Conservation (phyloP, 306 rosid species). For the Cucurbita ficifolia region DNA sequence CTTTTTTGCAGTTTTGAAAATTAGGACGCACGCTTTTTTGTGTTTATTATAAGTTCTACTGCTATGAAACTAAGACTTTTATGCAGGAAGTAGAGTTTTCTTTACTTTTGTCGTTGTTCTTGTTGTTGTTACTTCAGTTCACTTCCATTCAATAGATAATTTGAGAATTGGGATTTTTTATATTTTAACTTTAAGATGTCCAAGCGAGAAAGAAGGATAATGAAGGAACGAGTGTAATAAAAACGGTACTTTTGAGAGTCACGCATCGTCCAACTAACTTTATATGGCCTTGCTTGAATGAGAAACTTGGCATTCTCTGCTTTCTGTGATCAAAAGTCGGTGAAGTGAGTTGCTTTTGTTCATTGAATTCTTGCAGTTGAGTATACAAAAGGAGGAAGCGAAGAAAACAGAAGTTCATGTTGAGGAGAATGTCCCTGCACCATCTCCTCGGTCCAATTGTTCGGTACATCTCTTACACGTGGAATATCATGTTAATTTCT, state of each 20-base stretch:
- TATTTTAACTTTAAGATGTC: not conserved
- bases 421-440: constrained; percentile 89
- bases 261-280: not conserved
- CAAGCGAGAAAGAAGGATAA: not conserved
- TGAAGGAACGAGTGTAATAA: not conserved
- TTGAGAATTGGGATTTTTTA: not conserved
- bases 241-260: not conserved
- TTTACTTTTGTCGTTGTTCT: not conserved
- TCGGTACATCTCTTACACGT: constrained; percentile 27
- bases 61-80: not conserved
- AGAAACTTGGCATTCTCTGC: not conserved
- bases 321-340: not conserved
- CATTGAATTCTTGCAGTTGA: constrained; percentile 25
- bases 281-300: not conserved
- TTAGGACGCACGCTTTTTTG: not conserved
- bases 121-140: not conserved
- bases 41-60: not conserved
- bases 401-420: constrained; percentile 84
- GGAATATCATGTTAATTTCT: not conserved
- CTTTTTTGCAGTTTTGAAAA: not conserved
- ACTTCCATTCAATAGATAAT: not conserved
- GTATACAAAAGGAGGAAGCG: constrained; percentile 85
- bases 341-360: not conserved
- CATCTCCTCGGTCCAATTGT: constrained; percentile 87
- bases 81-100: not conserved